A percentile compares a stretch with the other conserved stretches of the same genome.
Evolutionary conservation across 2,329 filamentous ascomycete genomes (phyloP).

Genomic region (Pseudogymnoascus sp.): DNA sequence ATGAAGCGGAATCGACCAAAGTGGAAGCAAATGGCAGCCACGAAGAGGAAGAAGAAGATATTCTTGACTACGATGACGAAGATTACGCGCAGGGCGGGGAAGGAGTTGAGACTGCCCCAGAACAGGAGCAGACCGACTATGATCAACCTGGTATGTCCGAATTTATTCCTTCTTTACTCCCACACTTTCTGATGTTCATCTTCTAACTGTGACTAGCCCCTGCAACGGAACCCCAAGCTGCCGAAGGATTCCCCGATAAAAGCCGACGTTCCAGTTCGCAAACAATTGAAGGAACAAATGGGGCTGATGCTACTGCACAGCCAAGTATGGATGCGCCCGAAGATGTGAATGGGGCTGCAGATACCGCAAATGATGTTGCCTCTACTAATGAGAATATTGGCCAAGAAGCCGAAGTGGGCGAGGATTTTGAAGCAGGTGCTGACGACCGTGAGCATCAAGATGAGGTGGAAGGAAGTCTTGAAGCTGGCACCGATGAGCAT

Average conservation of each 20-base stretch:
- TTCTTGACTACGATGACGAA: conserved; percentile 44
- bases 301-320: neutral
- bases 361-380: neutral
- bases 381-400: neutral
- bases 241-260: conserved; percentile 18
- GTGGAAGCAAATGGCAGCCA: conserved; percentile 1
- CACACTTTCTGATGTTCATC: conserved; percentile 22
- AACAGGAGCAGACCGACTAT: conserved; percentile 18
- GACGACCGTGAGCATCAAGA: conserved; percentile 16
- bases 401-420: conserved; percentile 6
- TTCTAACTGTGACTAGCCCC: conserved; percentile 21
- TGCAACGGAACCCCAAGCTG: conserved; percentile 19
- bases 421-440: conserved; percentile 20
- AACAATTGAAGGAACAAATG: conserved; percentile 3
- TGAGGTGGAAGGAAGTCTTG: conserved; percentile 23
- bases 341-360: neutral
- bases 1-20: neutral
- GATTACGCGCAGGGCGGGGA: conserved; percentile 20
- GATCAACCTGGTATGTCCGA: conserved; percentile 9
- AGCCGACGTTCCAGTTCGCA: conserved; percentile 19
- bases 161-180: conserved; percentile 14
- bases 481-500: conserved; percentile 1
- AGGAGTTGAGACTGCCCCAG: neutral
- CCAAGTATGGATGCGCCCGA: neutral
- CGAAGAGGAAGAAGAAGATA: conserved; percentile 29